Evolutionary conservation across 2,329 filamentous ascomycete species (phyloP).

Genomic region (Sphaceloma murrayae): DNA sequence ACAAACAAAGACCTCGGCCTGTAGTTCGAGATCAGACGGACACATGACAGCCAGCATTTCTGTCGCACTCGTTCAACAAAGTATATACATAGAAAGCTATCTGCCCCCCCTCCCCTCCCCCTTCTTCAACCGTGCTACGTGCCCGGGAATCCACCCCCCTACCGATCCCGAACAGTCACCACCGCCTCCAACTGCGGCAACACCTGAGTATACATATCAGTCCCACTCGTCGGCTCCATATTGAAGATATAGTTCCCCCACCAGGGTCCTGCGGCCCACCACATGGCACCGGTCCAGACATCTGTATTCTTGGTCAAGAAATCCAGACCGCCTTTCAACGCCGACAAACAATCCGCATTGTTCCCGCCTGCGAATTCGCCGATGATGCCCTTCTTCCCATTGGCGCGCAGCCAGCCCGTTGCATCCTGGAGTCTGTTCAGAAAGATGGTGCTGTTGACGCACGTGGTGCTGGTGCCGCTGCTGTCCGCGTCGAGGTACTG

Average conservation of each 20-base stretch:
- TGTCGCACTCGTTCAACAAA: too few species aligned
- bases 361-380: slow-evolving; percentile 48
- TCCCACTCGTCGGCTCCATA: slow-evolving; percentile 42
- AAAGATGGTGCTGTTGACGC: slow-evolving; percentile 46
- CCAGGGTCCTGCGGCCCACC: slow-evolving; percentile 50
- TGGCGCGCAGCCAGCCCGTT: slow-evolving; percentile 45
- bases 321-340: slow-evolving; percentile 41
- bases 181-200: slow-evolving; percentile 12
- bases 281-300: slow-evolving; percentile 45
- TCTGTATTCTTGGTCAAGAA: slow-evolving; percentile 42
- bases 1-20: too few species aligned
- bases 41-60: too few species aligned
- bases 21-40: too few species aligned
- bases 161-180: too few species aligned
- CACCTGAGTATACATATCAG: slow-evolving; percentile 20
- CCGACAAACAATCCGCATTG: slow-evolving; percentile 42
- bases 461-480: slow-evolving; percentile 42
- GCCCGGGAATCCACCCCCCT: too few species aligned
- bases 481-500: slow-evolving; percentile 52
- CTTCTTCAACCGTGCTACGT: background rate
- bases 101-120: background rate
- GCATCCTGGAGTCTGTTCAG: slow-evolving; percentile 42
- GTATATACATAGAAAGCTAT: background rate
- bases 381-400: slow-evolving; percentile 44
- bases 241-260: slow-evolving; percentile 28